A percentile compares a stretch with the other conserved stretches of the same genome.
phyloP scores from a whole-genome alignment of 2,329 filamentous ascomycete genomes.

The Fusarium phyllophilum region DNA sequence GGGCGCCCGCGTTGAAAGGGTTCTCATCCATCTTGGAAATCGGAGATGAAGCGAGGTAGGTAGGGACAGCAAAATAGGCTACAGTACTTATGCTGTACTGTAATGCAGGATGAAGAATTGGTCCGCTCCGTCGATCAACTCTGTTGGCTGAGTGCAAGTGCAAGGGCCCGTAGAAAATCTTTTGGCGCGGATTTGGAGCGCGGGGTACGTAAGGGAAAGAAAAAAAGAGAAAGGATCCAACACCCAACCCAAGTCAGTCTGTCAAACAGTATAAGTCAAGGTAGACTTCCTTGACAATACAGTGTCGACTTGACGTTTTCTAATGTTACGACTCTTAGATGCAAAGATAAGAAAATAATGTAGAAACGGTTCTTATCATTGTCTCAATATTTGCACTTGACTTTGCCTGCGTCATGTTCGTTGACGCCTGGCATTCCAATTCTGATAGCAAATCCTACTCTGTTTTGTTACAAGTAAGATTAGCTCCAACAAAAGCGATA shows the following conservation, averaged over 20 bases:
- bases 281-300: not conserved
- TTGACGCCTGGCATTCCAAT: slow-evolving; percentile 26
- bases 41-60: not conserved
- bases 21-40: slow-evolving; percentile 41
- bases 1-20: slow-evolving; percentile 40
- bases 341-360: not conserved
- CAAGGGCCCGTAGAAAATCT: slow-evolving; percentile 40
- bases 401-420: slow-evolving; percentile 36
- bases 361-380: not conserved
- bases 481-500: not conserved
- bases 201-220: slow-evolving; percentile 30
- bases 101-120: slow-evolving; percentile 46
- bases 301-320: not conserved
- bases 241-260: not conserved
- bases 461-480: not conserved
- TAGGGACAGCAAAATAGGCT: slow-evolving; percentile 12
- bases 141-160: slow-evolving; percentile 21
- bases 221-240: not conserved
- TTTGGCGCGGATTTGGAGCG: slow-evolving; percentile 39
- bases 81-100: slow-evolving; percentile 15
- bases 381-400: not conserved
- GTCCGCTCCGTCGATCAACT: slow-evolving; percentile 34
- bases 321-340: not conserved
- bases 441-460: not conserved
- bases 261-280: not conserved